Evolutionary conservation across 2,329 filamentous ascomycete genomes (phyloP), one percentile per base, ranked within the genome.

Genomic region (Aspergillus aculeatus): DNA sequence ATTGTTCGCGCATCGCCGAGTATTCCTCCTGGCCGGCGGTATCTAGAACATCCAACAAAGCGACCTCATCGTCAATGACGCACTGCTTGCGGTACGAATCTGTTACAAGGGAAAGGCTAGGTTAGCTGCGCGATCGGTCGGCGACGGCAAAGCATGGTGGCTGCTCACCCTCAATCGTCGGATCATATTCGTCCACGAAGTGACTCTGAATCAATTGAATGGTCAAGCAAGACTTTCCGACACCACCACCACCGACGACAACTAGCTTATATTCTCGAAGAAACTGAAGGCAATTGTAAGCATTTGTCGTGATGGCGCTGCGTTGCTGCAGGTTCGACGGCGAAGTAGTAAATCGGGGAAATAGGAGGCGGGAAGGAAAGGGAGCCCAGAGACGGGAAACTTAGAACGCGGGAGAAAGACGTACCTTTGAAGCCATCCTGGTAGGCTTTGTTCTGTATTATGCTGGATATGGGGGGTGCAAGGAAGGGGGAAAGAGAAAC

Each of bases 71-170:
- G 76, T 99, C 95, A 77, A 99, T 96, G 70, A 96, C 89, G 78
- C 95, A 98, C 85, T 98, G 95, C 89, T 99, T 99, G 83, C 95
- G 92, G 84, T 99, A 99, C 64, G 95, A 98, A 77, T 99, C 95
- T 99, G 44, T 57, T 61, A 29, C 29, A 31, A 51, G 48, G 41
- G 26, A 29, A 50, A 35, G 58, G 49, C 62, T 23, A 38, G 48
- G 59, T 66, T 54, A 69, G 66, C 52, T 50, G 58, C 49, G 57
- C 24, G 50, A 57, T 63, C 32, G 66, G 67, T 44, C 38, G 38
- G 16, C 14, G 56, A 60, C 48, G 29, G 54, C 50, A 54, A 53
- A 48, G 71, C 24, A 59, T 50, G 23, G 59, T 38, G 48, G 62
- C 77, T 47, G 62, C 73, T 62, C 66, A 81, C 95, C 95, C 90